phyloP scores from a whole-genome alignment of 2,329 filamentous ascomycete genomes.

The Mariannaea sp. region DNA sequence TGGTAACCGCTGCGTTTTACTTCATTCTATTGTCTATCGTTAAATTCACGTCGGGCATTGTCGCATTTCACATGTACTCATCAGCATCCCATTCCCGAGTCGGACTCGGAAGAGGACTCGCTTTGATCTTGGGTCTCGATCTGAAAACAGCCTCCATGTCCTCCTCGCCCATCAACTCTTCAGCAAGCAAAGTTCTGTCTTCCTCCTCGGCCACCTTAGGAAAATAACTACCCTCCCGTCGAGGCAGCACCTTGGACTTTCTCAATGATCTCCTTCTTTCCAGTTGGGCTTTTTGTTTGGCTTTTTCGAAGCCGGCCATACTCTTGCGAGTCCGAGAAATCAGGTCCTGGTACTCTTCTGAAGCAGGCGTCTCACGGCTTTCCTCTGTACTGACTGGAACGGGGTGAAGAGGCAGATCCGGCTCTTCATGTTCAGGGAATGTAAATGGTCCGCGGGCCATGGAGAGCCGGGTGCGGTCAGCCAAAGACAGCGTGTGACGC shows the following conservation, averaged over 20 bases:
- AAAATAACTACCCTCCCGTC: constrained; percentile 53
- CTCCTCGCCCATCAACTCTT: constrained; percentile 72
- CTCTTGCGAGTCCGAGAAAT: constrained; percentile 62
- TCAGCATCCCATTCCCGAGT: constrained; percentile 43
- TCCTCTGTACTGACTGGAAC: constrained; percentile 19
- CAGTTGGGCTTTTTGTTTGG: constrained; percentile 63
- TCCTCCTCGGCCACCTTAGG: constrained; percentile 54
- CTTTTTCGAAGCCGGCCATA: constrained; percentile 66
- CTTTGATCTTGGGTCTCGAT: constrained; percentile 78
- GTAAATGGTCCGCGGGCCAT: constrained; percentile 67
- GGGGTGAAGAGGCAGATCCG: constrained; percentile 30
- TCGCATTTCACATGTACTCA: constrained; percentile 32
- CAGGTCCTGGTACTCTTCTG: constrained; percentile 53
- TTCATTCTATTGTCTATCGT: constrained; percentile 13
- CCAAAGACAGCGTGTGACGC: constrained; percentile 65
- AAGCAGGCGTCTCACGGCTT: constrained; percentile 21
- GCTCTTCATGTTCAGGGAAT: constrained; percentile 41
- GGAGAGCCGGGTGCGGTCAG: constrained; percentile 80
- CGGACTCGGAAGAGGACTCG: constrained; percentile 68
- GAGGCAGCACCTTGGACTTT: constrained; percentile 47
- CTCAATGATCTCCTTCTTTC: constrained; percentile 58
- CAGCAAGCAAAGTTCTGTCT: constrained; percentile 58
- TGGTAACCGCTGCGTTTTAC: not conserved
- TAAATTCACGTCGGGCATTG: constrained; percentile 18
- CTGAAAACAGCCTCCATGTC: constrained; percentile 86